Evolutionary conservation across 139 green algal genomes (phyloP).

Genomic region (Ulvella scutata): DNA sequence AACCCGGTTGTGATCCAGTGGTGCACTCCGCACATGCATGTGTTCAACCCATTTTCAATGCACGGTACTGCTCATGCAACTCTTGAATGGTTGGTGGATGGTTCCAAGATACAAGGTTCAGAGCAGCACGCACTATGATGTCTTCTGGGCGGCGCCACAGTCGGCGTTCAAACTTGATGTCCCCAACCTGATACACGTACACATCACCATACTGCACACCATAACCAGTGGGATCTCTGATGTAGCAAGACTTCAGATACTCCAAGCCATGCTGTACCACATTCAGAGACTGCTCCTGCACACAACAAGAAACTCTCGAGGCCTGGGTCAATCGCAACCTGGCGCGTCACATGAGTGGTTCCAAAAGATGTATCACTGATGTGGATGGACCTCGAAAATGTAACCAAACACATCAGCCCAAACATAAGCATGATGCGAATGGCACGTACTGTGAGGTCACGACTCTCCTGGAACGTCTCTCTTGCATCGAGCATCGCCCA

Average conservation of each 20-base stretch:
- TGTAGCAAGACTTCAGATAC: neutral
- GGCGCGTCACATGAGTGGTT: too few species aligned
- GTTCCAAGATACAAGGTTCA: too few species aligned
- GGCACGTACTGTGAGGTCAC: neutral
- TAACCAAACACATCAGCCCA: too few species aligned
- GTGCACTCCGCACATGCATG: too few species aligned
- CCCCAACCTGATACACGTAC: neutral
- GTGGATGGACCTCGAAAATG: too few species aligned
- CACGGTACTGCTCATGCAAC: too few species aligned
- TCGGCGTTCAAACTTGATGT: neutral
- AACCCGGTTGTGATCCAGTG: too few species aligned
- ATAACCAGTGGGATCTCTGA: neutral
- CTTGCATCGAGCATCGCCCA: neutral
- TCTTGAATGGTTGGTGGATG: too few species aligned
- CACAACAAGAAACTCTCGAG: neutral
- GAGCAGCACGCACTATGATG: neutral
- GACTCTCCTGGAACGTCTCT: neutral
- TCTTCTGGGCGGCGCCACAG: neutral
- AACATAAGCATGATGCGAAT: too few species aligned
- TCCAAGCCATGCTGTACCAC: neutral
- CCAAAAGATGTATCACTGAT: too few species aligned
- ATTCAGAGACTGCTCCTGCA: conserved; percentile 3
- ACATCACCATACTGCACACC: neutral
- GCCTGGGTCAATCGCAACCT: too few species aligned
- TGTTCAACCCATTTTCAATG: too few species aligned